phyloP scores from a whole-genome alignment of 495 filamentous ascomycete genomes.

The Xanthoparmelia taractica region DNA sequence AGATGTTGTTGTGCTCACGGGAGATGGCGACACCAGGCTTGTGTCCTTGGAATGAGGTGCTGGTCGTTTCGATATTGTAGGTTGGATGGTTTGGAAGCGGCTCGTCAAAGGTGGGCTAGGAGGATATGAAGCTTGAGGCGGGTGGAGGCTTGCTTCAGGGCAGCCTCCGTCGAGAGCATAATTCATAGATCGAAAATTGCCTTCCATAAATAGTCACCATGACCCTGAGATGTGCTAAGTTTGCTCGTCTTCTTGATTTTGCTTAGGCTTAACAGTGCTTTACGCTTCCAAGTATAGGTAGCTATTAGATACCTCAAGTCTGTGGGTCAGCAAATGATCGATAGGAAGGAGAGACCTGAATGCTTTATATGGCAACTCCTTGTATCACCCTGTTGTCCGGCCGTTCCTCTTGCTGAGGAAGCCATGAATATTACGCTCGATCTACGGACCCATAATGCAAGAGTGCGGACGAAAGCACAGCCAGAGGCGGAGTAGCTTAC shows the following conservation, averaged over 20 bases:
- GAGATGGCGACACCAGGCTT: constrained; percentile 6
- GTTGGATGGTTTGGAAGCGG: background rate
- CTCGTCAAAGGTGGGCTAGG: background rate
- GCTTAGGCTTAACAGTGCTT: background rate
- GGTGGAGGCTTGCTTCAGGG: background rate
- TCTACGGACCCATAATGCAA: background rate
- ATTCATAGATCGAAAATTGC: background rate
- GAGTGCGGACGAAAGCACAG: background rate
- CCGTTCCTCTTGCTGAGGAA: background rate
- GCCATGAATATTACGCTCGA: background rate
- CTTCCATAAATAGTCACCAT: background rate
- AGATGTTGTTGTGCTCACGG: background rate
- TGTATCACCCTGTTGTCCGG: background rate
- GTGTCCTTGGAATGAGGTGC: background rate
- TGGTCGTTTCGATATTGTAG: constrained; percentile 2
- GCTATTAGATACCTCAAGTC: background rate
- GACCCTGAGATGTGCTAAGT: background rate
- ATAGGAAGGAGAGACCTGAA: background rate
- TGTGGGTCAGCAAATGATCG: background rate
- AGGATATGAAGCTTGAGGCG: no score
- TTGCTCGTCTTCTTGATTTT: background rate
- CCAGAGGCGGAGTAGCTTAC: background rate
- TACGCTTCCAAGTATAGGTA: background rate
- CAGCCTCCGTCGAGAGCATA: background rate
- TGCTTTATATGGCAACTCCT: constrained; percentile 7